A percentile compares a stretch with the other conserved stretches of the same genome.
These are phyloP conservation scores for Hortaea werneckii DNA, from an alignment of 2,329 filamentous ascomycete species.

Conservation along the genomic window DNA sequence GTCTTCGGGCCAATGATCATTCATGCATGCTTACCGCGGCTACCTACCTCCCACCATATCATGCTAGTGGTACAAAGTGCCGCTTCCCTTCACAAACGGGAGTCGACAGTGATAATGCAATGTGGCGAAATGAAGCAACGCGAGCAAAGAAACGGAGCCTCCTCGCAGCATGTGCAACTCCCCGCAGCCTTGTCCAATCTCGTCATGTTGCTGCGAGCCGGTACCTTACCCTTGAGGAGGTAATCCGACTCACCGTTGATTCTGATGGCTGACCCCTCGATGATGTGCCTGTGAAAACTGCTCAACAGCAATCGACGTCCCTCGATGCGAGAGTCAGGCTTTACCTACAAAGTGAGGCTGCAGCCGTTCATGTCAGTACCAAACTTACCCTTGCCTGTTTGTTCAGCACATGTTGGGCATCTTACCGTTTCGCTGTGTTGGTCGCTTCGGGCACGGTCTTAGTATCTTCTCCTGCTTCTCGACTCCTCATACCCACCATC, in stretches of 20 bases:
- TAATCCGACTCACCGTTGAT: constrained; percentile 28
- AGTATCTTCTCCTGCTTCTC: constrained; percentile 52
- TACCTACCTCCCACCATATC: constrained; percentile 6
- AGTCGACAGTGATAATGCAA: background rate
- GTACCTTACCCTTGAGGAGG: constrained; percentile 27
- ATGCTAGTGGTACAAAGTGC: constrained; percentile 6
- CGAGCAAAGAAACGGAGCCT: constrained; percentile 11
- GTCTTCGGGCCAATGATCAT: too few species aligned
- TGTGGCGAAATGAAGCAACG: background rate
- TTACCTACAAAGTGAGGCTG: constrained; percentile 1
- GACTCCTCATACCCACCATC: constrained; percentile 74
- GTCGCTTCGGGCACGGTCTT: background rate
- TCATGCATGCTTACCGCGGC: background rate
- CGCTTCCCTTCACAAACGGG: too few species aligned
- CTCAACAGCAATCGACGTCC: background rate
- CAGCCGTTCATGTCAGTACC: constrained; percentile 2
- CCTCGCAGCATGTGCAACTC: background rate
- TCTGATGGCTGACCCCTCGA: background rate
- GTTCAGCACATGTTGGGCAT: background rate
- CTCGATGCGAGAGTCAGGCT: background rate
- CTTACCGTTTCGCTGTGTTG: background rate
- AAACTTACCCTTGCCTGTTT: constrained; percentile 4
- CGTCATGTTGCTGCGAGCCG: constrained; percentile 15
- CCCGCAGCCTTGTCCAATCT: background rate
- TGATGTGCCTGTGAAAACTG: too few species aligned